These are phyloP conservation scores for Grosmannia huntii DNA, from an alignment of 2,329 filamentous ascomycete genomes.

Conservation along the genomic window DNA sequence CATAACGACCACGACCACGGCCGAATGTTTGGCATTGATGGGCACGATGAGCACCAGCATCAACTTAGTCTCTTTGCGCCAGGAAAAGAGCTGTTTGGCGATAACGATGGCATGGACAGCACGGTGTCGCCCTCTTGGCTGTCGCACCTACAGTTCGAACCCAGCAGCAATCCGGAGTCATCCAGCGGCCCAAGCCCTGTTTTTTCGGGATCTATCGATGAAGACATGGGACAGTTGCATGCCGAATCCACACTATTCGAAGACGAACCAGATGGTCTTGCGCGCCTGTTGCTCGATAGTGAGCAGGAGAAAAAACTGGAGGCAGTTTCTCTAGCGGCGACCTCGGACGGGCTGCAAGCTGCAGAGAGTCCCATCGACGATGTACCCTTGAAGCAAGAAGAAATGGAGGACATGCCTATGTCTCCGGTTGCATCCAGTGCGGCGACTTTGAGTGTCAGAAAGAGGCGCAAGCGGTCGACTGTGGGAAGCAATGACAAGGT, in stretches of 20 bases:
- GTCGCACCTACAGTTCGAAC: background rate
- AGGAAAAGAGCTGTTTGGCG: background rate
- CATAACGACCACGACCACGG: background rate
- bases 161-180: background rate
- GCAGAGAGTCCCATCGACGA: no score
- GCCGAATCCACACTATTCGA: background rate
- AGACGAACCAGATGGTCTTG: background rate
- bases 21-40: background rate
- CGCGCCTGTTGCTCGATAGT: background rate
- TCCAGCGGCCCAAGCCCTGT: background rate
- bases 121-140: background rate
- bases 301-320: background rate
- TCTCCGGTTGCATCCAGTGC: background rate
- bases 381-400: background rate
- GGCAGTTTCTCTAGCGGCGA: background rate
- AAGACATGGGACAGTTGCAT: background rate
- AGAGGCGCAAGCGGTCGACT: background rate
- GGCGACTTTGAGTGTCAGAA: background rate
- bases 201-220: background rate
- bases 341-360: background rate
- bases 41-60: background rate
- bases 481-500: slow-evolving; percentile 18
- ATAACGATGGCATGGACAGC: background rate
- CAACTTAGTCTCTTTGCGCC: background rate
- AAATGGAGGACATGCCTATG: background rate